Evolutionary conservation across 805 yeast genomes (phyloP).

Genomic region (Diddensiella santjacobensis): DNA sequence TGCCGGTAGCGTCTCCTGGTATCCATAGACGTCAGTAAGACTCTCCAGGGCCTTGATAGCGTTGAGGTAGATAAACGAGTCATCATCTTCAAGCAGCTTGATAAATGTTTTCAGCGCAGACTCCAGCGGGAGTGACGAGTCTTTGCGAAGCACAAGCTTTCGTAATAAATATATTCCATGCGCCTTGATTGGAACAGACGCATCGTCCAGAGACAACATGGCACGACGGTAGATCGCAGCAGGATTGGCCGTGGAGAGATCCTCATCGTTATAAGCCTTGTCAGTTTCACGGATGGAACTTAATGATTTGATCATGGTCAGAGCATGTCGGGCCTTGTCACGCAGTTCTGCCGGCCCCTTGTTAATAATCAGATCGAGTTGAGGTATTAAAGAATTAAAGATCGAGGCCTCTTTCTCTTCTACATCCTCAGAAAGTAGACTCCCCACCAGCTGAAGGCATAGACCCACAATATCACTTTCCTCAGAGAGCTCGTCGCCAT

Average conservation of each 20-base stretch:
- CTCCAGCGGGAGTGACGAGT: constrained; percentile 41
- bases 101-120: constrained; percentile 61
- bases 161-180: constrained; percentile 72
- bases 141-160: constrained; percentile 46
- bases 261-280: constrained; percentile 16
- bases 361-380: constrained; percentile 16
- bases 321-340: constrained; percentile 22
- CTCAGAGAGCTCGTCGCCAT: constrained; percentile 28
- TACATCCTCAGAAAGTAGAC: constrained; percentile 29
- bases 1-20: constrained; percentile 35
- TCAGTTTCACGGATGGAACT: background rate
- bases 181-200: constrained; percentile 78
- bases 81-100: constrained; percentile 65
- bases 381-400: constrained; percentile 18
- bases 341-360: constrained; percentile 12
- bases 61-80: constrained; percentile 83
- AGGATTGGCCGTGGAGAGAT: constrained; percentile 5
- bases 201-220: constrained; percentile 64
- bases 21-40: constrained; percentile 46
- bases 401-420: constrained; percentile 15
- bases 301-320: constrained; percentile 18
- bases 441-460: constrained; percentile 32
- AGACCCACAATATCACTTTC: constrained; percentile 33
- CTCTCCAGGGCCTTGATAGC: constrained; percentile 74
- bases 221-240: constrained; percentile 48